Conservation (phyloP, 441 rosid species). For the Francoa sonchifolia region DNA sequence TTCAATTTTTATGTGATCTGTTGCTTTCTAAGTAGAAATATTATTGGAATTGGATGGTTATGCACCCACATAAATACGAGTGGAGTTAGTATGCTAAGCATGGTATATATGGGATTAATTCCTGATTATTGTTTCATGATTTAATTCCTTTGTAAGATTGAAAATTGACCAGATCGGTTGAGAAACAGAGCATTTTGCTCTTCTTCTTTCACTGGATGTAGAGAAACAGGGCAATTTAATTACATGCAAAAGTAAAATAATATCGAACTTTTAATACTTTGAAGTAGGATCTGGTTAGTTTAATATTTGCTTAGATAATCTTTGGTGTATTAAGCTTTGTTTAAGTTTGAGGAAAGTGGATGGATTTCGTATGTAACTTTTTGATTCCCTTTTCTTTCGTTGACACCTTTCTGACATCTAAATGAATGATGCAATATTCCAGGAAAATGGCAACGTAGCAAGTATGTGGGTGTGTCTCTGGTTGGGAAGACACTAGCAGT, state of each 20-base stretch:
- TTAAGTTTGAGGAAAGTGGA: too few relatives aligned
- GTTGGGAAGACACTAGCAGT: slow-evolving; percentile 90
- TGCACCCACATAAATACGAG: not conserved
- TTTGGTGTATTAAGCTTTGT: too few relatives aligned
- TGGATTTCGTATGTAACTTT: too few relatives aligned
- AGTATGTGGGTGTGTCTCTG: slow-evolving; percentile 89
- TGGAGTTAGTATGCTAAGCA: not conserved
- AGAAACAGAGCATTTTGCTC: not conserved
- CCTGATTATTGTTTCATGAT: not conserved
- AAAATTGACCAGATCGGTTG: too few relatives aligned
- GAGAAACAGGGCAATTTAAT: not conserved
- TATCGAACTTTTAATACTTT: not conserved
- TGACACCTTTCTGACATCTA: not conserved
- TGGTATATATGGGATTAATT: not conserved
- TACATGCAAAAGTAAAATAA: not conserved
- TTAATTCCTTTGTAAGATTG: too few relatives aligned
- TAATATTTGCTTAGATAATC: too few relatives aligned
- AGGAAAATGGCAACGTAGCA: slow-evolving; percentile 93
- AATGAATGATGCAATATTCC: slow-evolving; percentile 1
- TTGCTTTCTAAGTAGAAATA: not conserved
- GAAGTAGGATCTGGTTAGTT: too few relatives aligned
- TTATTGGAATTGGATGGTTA: not conserved
- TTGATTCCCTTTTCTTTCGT: not conserved
- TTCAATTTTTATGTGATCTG: not conserved
- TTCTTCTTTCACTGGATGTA: not conserved